phyloP scores from a whole-genome alignment of 345 rosid species.

The Acer yangbiense region DNA sequence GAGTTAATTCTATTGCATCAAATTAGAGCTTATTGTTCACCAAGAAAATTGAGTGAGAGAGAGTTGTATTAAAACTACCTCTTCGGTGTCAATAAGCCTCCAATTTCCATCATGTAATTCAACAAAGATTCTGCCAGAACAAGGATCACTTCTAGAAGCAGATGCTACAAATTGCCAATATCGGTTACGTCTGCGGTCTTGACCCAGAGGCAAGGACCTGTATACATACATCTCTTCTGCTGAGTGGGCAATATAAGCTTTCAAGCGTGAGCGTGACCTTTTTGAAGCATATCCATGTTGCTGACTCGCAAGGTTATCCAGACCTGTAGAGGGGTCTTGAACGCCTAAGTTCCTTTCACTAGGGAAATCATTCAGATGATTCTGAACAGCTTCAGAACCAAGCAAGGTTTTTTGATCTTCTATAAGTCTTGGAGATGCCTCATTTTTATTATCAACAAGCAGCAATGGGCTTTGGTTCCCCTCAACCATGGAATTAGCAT shows the following conservation, averaged over 20 bases:
- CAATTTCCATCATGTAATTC: slow-evolving; percentile 78
- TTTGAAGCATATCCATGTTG: slow-evolving; percentile 77
- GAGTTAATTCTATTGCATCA: neutral
- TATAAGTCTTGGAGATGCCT: slow-evolving; percentile 53
- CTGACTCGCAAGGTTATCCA: slow-evolving; percentile 54
- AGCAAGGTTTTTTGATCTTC: slow-evolving; percentile 56
- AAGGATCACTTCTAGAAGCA: slow-evolving; percentile 86
- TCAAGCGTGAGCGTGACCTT: slow-evolving; percentile 83
- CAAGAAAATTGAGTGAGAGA: neutral
- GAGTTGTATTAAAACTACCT: slow-evolving; percentile 45
- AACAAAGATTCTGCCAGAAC: slow-evolving; percentile 86
- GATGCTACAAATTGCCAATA: slow-evolving; percentile 97
- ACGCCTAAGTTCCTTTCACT: slow-evolving; percentile 43
- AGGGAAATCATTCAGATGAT: slow-evolving; percentile 41
- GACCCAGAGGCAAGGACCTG: slow-evolving; percentile 98
- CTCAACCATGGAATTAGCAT: slow-evolving; percentile 34
- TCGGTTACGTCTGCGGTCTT: slow-evolving; percentile 93
- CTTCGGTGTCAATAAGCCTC: slow-evolving; percentile 89
- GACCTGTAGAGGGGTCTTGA: slow-evolving; percentile 54
- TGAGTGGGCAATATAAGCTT: slow-evolving; percentile 83
- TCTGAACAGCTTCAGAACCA: slow-evolving; percentile 46
- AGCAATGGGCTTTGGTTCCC: slow-evolving; percentile 53
- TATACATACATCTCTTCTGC: slow-evolving; percentile 94
- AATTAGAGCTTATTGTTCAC: neutral
- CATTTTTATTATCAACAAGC: slow-evolving; percentile 39